Conservation (phyloP, 2,329 filamentous ascomycete genomes). For the Colletotrichum cordylinicola region DNA sequence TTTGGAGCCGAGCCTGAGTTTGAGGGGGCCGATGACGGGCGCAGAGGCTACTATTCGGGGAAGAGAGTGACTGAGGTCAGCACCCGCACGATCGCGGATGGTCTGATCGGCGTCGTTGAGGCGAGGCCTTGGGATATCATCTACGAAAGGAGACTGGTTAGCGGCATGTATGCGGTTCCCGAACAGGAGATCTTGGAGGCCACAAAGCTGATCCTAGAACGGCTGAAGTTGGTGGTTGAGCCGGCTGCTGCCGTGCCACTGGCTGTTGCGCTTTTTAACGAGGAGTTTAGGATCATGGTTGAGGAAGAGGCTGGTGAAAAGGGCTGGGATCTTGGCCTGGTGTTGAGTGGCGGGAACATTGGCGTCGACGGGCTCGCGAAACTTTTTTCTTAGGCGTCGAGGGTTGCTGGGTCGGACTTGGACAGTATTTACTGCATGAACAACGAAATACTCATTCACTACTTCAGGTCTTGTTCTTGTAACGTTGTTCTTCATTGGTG, state of each 20-base stretch:
- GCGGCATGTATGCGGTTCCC: constrained; percentile 73
- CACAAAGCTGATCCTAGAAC: constrained; percentile 80
- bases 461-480: too few species aligned
- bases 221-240: constrained; percentile 91
- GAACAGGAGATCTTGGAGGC: constrained; percentile 84
- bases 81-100: constrained; percentile 86
- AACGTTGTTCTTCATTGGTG: too few species aligned
- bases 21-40: constrained; percentile 83
- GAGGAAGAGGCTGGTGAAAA: constrained; percentile 72
- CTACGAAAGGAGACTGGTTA: constrained; percentile 70
- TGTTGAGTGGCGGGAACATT: constrained; percentile 67
- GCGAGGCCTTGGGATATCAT: constrained; percentile 78
- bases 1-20: constrained; percentile 88
- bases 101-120: constrained; percentile 85
- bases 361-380: constrained; percentile 57
- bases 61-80: constrained; percentile 70
- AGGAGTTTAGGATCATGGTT: constrained; percentile 77
- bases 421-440: too few species aligned
- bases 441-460: too few species aligned
- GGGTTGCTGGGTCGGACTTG: not conserved
- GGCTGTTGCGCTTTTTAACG: constrained; percentile 83
- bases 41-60: constrained; percentile 70
- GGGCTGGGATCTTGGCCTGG: constrained; percentile 74
- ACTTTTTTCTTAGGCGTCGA: constrained; percentile 43
- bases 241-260: constrained; percentile 85